phyloP scores from a whole-genome alignment of 345 rosid species.

The Salix exigua region DNA sequence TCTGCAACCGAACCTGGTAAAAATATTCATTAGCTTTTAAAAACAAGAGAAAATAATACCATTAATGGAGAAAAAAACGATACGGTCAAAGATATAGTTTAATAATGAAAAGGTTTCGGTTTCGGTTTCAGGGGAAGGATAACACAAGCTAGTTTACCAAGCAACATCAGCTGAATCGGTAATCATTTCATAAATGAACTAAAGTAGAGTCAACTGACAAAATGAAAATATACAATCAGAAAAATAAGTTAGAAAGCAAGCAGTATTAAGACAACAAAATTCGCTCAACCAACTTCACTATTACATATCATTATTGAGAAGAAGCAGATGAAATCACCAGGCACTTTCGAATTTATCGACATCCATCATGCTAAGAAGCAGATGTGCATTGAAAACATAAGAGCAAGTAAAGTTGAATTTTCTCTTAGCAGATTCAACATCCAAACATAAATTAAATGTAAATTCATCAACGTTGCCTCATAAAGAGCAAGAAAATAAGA shows the following conservation, averaged over 20 bases:
- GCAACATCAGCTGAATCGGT: not conserved
- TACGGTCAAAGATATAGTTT: no score
- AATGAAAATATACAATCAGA: no score
- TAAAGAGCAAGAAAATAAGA: not conserved
- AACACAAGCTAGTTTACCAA: not conserved
- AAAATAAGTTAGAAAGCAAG: no score
- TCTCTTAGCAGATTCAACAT: not conserved
- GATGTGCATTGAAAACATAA: not conserved
- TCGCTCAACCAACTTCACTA: no score
- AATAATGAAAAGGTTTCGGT: not conserved
- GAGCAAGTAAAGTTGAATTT: not conserved
- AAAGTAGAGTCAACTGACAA: not conserved
- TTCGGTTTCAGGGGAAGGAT: not conserved
- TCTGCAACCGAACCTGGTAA: conserved; percentile 33
- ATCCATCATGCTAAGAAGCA: no score
- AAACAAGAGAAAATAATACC: no score
- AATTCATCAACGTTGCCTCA: not conserved
- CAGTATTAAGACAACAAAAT: no score
- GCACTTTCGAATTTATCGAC: no score
- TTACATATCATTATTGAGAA: no score
- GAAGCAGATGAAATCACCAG: no score
- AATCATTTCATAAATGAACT: not conserved
- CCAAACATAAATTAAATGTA: not conserved
- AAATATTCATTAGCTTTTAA: not conserved
- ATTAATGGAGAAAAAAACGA: no score